Evolutionary conservation across 106 monocot species (phyloP), one percentile per base, ranked within the genome.

Genomic region (Narthecium ossifragum): DNA sequence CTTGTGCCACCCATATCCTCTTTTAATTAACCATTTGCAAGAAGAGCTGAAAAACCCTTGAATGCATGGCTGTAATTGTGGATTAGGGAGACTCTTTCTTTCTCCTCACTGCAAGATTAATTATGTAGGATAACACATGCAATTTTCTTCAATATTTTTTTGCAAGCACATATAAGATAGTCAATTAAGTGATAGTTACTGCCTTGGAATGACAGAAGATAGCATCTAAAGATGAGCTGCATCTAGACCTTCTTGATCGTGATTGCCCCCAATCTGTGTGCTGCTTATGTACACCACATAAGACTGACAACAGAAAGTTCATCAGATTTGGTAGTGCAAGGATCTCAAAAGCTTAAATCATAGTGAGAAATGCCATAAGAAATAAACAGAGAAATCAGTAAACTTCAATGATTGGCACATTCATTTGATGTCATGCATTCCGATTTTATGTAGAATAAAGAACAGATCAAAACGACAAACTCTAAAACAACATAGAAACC

Each of bases 251-350:
- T 75, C 60, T 51, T 57, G 51, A 25, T 48, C 65, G 65, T 23
- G 34, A 43, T 72, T 57, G 33, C 52, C 27, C 43, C 61, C 8
- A 12, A 5, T 52, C 12, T 36, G 32, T 23, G n/a, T 49, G 57
- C 79, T 75, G 29, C 94, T 90, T 83, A 90, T 78, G 62, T 96
- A 96, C 46, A 96, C 75, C 31, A 96, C 70, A 76, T 90, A 96
- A 26, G 77, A 63, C 93, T 94, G 77, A 33, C 9, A 54, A 1
- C 47, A 33, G n/a, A 28, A 50, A 49, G 21, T 49, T 22, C 27
- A 32, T 56, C 32, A 56, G 17, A 56, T 26, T 10, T 36, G 5
- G 7, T 11, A 23, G 8, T 3, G 20, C 25, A 56, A 3, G 17
- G 26, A 26, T 24, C 1, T 51, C 22, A 63, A 12, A 51, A 51